These are phyloP conservation scores for Arabis alpina DNA, from an alignment of 345 rosid genomes.

Conservation along the genomic window DNA sequence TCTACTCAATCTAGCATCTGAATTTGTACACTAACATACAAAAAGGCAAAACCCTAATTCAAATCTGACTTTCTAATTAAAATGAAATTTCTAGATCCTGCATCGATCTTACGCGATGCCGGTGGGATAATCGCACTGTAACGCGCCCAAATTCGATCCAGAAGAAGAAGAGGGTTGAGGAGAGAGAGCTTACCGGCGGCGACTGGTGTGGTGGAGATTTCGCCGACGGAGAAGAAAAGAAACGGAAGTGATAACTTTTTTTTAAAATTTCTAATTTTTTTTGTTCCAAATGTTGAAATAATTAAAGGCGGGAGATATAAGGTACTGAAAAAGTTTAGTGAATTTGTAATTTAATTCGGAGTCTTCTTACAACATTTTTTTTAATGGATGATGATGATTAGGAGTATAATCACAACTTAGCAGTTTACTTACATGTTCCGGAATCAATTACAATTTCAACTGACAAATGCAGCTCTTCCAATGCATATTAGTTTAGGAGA, in stretches of 20 bases:
- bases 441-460: background rate
- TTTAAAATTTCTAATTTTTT: background rate
- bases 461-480: too few species aligned
- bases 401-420: too few species aligned
- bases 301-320: background rate
- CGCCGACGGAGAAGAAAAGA: background rate
- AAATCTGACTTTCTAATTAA: background rate
- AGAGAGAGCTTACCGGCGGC: slow-evolving; percentile 11
- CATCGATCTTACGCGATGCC: background rate
- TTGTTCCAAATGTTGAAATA: background rate
- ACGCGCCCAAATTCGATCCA: background rate
- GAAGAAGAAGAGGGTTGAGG: background rate
- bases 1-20: background rate
- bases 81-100: background rate
- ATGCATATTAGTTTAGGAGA: too few species aligned
- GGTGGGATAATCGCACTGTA: background rate
- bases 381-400: too few species aligned
- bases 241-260: too few species aligned
- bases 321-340: background rate
- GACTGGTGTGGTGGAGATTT: background rate
- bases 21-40: background rate
- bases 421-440: background rate
- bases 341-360: too few species aligned
- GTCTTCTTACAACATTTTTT: too few species aligned
- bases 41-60: background rate